Percentiles rank a stretch among this genome's conserved stretches.
These are phyloP conservation scores for Beta vulgaris DNA, from an alignment of 148 eudicot genomes.

Conservation along the genomic window DNA sequence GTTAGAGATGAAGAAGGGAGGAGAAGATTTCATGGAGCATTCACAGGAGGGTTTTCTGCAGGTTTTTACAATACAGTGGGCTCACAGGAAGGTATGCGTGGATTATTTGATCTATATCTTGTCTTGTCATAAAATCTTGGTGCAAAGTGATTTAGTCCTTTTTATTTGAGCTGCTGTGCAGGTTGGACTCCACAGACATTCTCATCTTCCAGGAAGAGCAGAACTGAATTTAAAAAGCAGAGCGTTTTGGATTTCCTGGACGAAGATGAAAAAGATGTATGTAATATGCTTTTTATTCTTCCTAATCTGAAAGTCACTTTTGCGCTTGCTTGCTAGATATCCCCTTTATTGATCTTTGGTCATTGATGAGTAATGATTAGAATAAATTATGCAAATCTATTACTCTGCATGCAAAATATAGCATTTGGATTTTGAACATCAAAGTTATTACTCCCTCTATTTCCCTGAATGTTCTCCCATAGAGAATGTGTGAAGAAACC, in stretches of 20 bases:
- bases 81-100: slow-evolving; percentile 74
- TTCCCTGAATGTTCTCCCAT: too few relatives aligned
- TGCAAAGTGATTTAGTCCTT: slow-evolving; percentile 10
- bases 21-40: slow-evolving; percentile 97
- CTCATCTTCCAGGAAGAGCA: slow-evolving; percentile 85
- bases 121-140: not conserved
- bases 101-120: not conserved
- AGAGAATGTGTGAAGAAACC: too few relatives aligned
- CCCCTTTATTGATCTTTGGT: slow-evolving; percentile 5
- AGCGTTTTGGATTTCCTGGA: slow-evolving; percentile 72
- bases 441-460: too few relatives aligned
- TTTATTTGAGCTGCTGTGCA: slow-evolving; percentile 27
- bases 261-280: slow-evolving; percentile 87
- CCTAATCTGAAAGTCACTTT: slow-evolving; percentile 1
- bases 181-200: slow-evolving; percentile 93
- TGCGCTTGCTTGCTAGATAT: not conserved
- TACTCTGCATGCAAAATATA: too few relatives aligned
- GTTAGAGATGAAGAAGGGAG: slow-evolving; percentile 96
- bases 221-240: slow-evolving; percentile 79
- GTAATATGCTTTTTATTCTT: slow-evolving; percentile 27
- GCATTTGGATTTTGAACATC: too few relatives aligned
- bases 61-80: slow-evolving; percentile 96
- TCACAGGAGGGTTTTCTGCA: slow-evolving; percentile 92
- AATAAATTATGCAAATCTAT: too few relatives aligned
- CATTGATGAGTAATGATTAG: not conserved